Base-by-base conservation (phyloP, 1,139 yeast genomes). In the Debaryomyces sp. region DNA sequence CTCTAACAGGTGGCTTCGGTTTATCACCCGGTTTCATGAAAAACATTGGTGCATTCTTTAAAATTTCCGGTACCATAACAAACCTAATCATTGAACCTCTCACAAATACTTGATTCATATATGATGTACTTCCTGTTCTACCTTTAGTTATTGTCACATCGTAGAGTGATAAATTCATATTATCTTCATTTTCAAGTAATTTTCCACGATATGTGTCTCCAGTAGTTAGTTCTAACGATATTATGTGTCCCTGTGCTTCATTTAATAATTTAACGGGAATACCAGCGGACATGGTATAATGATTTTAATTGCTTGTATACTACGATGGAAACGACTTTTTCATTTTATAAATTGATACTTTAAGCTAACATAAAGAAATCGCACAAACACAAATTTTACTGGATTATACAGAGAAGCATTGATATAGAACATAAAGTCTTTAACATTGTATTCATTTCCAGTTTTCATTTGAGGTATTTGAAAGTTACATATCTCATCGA, bases 131-230 rank as follows among this genome's bases (percentile, higher is more conserved):
- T 2, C 97, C 97, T 47, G 90, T 87, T 43, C 63, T 54, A 4
- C 68, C 67, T 39, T 84, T 83, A 0, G 97, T 91, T 44, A 88
- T 84, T 1, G 89, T 83, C 43, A 89, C 96, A 63, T 94, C 96
- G 57, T 83, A 77, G 44, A 94, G 69, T 53, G 94, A 96, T 23
- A 92, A 82, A 64, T 94, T 94, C 99, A 94, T 94, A 64, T 87
- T 92, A 63, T 94, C 99, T 68, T 85, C 94, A 67, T 87, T 85
- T 60, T 88, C 96, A 10, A 87, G 68, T 40, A 94, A 77, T 63
- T 87, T 90, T 1, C 98, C 98, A 38, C 96, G 78, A 64, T 92
- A 92, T 0, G 88, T 82, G 57, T 88, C 94, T 1, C 98, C 98
- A 1, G 94, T 85, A 24, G 83, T 81, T 47, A 94, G 79, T 66